Evolutionary conservation across 2,329 filamentous ascomycete species (phyloP).

Genomic region (Calonectria pseudoreteaudii): DNA sequence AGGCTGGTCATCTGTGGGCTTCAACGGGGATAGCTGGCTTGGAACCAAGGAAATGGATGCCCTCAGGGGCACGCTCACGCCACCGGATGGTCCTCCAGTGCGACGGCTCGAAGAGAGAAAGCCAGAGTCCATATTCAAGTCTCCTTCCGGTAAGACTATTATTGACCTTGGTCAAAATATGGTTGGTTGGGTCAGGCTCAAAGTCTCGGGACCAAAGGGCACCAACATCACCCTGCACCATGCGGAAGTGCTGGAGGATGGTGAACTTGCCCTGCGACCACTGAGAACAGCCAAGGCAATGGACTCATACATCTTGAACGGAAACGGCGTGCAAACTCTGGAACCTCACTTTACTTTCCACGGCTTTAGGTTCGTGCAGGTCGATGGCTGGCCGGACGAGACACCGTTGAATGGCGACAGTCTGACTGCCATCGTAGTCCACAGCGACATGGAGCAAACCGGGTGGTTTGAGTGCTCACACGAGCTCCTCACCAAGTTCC

Average conservation of each 20-base stretch:
- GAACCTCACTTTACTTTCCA: constrained; percentile 24
- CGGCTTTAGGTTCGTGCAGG: constrained; percentile 16
- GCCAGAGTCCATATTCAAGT: constrained; percentile 45
- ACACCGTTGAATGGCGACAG: constrained; percentile 29
- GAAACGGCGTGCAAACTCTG: neutral
- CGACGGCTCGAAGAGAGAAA: constrained; percentile 47
- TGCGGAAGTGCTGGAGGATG: constrained; percentile 21
- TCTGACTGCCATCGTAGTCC: constrained; percentile 52
- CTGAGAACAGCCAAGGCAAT: constrained; percentile 9
- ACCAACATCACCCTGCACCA: constrained; percentile 56
- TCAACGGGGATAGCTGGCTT: constrained; percentile 44
- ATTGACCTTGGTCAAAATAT: constrained; percentile 71
- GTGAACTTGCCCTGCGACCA: constrained; percentile 13
- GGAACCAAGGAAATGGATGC: constrained; percentile 45
- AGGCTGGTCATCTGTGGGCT: constrained; percentile 42
- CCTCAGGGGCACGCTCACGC: constrained; percentile 47
- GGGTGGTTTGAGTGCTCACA: constrained; percentile 66
- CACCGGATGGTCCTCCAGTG: constrained; percentile 57
- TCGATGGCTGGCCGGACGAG: constrained; percentile 28
- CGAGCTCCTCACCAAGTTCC: constrained; percentile 62
- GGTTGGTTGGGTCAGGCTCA: constrained; percentile 61
- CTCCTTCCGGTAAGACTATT: constrained; percentile 57
- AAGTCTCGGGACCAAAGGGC: constrained; percentile 50
- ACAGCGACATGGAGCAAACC: constrained; percentile 63
- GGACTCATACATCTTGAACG: constrained; percentile 2